Evolutionary conservation across 352 stramenopile genomes (phyloP), one percentile per base, ranked within the genome.

Genomic region (Globisporangium middletonii): DNA sequence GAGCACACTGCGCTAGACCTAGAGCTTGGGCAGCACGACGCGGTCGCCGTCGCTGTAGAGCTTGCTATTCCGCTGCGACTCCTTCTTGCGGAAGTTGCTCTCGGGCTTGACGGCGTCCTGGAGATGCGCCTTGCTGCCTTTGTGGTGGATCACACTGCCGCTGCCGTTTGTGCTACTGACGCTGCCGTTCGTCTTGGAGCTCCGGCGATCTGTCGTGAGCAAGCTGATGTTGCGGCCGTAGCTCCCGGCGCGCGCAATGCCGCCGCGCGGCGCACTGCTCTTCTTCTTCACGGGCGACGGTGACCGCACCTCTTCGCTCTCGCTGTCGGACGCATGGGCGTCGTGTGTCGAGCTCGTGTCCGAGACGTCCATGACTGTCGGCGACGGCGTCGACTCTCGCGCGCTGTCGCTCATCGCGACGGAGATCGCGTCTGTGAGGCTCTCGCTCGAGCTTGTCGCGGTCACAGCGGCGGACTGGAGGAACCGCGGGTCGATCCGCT

Each of bases 261-360:
- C 59, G 57, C 59, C 74, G 23, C 52, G 44, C 2, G 37, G 60
- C 1, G 72, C 68, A 33, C 64, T 73, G 46, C 70, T 83, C 63
- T 88, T 87, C 50, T 87, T 90, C 50, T 87, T 90, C 52, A 65
- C 66, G 4, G 78, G 72, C 9, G 75, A 83, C 15, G 77, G 53
- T 23, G 65, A 63, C 18, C 81, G 61, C 11, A 72, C 72, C 58
- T 89, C 71, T 0, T 48, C 58, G 30, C 41, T 53, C 28, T 71
- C 71, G 18, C 70, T 71, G 28, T 68, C 64, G 1, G 64, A 68
- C 1, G 57, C 68, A 2, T 76, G 56, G 9, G 71, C 59, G 16
- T 66, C 65, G 23, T 59, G 47, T 53, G 42, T 56, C 15, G 33
- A 38, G 33, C 33, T 38, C 28, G 59, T 63, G 16, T 64, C 51